Conservation (phyloP, 2,329 filamentous ascomycete genomes). For the Penicillium capsulatum region DNA sequence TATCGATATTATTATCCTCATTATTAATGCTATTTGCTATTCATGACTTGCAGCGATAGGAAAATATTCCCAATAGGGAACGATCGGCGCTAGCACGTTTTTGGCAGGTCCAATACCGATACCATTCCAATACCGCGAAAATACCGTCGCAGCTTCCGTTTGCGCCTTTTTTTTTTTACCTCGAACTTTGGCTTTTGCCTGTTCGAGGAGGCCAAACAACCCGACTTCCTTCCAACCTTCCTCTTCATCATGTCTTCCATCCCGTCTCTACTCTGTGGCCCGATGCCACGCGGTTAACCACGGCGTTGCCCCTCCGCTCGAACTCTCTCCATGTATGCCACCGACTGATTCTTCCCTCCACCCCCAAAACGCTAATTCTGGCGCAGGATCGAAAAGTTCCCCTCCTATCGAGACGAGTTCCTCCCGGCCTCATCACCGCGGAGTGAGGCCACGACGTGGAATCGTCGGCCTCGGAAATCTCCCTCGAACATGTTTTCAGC, state of each 20-base stretch:
- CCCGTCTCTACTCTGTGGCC: constrained; percentile 6
- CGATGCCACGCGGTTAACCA: constrained; percentile 21
- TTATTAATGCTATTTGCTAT: no score
- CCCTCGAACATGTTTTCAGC: constrained; percentile 29
- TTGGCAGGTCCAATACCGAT: no score
- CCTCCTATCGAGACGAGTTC: constrained; percentile 12
- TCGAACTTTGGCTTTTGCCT: background rate
- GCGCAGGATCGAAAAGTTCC: constrained; percentile 17
- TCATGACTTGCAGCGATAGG: no score
- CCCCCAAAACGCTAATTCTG: constrained; percentile 4
- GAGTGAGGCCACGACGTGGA: constrained; percentile 10
- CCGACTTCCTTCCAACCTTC: background rate
- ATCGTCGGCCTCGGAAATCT: constrained; percentile 12
- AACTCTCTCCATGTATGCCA: constrained; percentile 21
- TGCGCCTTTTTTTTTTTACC: constrained; percentile 11
- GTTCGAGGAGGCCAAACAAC: background rate
- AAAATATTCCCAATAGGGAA: background rate
- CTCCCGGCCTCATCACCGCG: constrained; percentile 7
- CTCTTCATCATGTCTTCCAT: constrained; percentile 7
- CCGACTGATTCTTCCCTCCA: background rate
- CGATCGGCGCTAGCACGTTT: constrained; percentile 12
- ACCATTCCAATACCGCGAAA: no score
- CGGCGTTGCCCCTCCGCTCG: constrained; percentile 15
- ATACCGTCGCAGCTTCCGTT: constrained; percentile 13
- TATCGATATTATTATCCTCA: no score